Percentiles rank a stretch among this genome's conserved stretches.
Conservation (phyloP, 306 rosid species). For the Crotalaria pallida region DNA sequence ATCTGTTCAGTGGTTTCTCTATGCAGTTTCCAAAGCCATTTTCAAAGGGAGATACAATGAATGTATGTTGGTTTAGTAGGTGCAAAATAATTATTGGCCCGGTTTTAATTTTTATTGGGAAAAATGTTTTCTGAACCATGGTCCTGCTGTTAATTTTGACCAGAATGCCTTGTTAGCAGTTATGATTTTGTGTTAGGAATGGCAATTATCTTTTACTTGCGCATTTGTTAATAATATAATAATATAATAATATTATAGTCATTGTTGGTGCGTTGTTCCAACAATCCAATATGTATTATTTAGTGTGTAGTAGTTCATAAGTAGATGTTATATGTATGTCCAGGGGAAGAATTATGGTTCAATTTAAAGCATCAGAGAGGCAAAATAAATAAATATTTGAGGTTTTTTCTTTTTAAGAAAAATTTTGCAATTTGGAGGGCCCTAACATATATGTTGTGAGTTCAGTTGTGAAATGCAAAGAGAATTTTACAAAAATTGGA, state of each 20-base stretch:
- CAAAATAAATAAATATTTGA: not conserved
- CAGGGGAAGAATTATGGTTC: not conserved
- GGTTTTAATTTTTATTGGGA: not conserved
- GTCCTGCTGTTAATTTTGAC: not conserved
- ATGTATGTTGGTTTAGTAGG: conserved; percentile 40
- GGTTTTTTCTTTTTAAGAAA: conserved; percentile 1
- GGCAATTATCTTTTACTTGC: not conserved
- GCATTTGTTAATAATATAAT: too few species aligned
- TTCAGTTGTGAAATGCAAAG: not conserved
- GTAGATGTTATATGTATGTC: not conserved
- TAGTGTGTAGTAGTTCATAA: not conserved
- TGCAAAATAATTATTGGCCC: conserved; percentile 5
- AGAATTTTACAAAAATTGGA: not conserved
- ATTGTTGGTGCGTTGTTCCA: not conserved
- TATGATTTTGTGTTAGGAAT: conserved; percentile 1
- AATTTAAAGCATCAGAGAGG: conserved; percentile 6
- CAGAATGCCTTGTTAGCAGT: not conserved
- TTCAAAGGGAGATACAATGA: conserved; percentile 94
- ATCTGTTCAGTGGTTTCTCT: conserved; percentile 74
- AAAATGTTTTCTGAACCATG: not conserved
- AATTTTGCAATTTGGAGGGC: not conserved
- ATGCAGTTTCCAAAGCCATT: conserved; percentile 92
- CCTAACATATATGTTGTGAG: not conserved
- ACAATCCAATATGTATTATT: not conserved
- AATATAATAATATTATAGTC: not conserved